phyloP scores from a whole-genome alignment of 106 monocot genomes.

The Apostasia ramifera region DNA sequence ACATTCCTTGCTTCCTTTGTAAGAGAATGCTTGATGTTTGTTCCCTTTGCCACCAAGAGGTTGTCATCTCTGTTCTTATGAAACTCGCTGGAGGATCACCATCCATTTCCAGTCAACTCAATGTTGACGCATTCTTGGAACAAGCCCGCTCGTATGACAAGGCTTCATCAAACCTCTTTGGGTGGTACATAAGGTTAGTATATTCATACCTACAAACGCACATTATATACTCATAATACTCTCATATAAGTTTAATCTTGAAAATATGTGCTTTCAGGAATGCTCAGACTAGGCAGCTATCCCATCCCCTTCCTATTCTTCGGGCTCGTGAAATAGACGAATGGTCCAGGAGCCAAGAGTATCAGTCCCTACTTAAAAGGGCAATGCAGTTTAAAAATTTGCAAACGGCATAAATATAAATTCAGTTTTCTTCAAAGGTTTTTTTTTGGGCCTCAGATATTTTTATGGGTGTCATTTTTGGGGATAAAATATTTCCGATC shows the following conservation, averaged over 20 bases:
- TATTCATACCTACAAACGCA: not conserved
- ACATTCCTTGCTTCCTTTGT: not conserved
- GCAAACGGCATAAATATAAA: slow-evolving; percentile 14
- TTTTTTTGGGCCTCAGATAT: no score
- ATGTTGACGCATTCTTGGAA: slow-evolving; percentile 93
- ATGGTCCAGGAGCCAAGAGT: slow-evolving; percentile 84
- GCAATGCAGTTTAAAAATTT: slow-evolving; percentile 22
- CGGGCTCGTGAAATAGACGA: slow-evolving; percentile 90
- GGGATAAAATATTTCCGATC: no score
- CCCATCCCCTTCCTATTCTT: slow-evolving; percentile 84
- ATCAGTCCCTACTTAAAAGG: slow-evolving; percentile 43
- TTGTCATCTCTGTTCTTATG: slow-evolving; percentile 95
- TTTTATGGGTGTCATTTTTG: no score
- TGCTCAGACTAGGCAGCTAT: slow-evolving; percentile 85
- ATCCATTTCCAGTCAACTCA: slow-evolving; percentile 83
- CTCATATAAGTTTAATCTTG: not conserved
- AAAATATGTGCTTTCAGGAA: slow-evolving; percentile 42
- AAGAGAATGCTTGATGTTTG: not conserved
- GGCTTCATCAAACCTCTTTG: slow-evolving; percentile 83
- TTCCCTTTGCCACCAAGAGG: slow-evolving; percentile 57
- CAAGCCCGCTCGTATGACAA: slow-evolving; percentile 98
- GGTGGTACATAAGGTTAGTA: slow-evolving; percentile 88
- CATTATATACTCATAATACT: not conserved
- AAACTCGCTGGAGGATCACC: slow-evolving; percentile 94
- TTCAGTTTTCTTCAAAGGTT: no score